Conservation (phyloP, 1,284 basidiomycete genomes). For the Puccinia horiana region DNA sequence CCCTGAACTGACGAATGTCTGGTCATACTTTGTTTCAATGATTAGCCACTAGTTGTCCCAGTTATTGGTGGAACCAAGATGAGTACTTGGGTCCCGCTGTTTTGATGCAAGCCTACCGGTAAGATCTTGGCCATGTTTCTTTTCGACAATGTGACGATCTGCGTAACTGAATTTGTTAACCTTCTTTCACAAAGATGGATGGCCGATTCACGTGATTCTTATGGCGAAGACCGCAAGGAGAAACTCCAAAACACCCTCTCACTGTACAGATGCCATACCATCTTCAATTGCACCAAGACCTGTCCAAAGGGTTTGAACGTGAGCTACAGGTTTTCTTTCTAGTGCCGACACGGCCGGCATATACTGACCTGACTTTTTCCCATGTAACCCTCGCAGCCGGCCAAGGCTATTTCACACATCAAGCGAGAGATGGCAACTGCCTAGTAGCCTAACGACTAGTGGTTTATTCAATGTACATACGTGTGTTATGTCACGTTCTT, state of each 20-base stretch:
- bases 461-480: neutral
- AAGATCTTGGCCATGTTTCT: constrained; percentile 59
- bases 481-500: too few relatives aligned
- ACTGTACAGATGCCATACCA: constrained; percentile 75
- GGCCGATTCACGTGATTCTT: constrained; percentile 87
- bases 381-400: constrained; percentile 62
- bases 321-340: constrained; percentile 12
- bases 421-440: constrained; percentile 53
- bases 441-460: neutral
- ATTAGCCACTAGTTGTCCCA: constrained; percentile 56
- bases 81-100: constrained; percentile 96
- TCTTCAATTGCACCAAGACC: constrained; percentile 90
- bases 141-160: neutral
- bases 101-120: constrained; percentile 74
- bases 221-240: constrained; percentile 80
- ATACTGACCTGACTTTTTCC: neutral
- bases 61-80: constrained; percentile 99
- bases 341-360: neutral
- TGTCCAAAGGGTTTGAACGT: constrained; percentile 92
- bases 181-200: constrained; percentile 72
- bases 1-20: constrained; percentile 85
- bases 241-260: constrained; percentile 92
- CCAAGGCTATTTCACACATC: constrained; percentile 57
- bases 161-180: neutral
- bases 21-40: constrained; percentile 51